phyloP scores from a whole-genome alignment of 2,329 filamentous ascomycete species.

The Aspergillus aculeatinus region DNA sequence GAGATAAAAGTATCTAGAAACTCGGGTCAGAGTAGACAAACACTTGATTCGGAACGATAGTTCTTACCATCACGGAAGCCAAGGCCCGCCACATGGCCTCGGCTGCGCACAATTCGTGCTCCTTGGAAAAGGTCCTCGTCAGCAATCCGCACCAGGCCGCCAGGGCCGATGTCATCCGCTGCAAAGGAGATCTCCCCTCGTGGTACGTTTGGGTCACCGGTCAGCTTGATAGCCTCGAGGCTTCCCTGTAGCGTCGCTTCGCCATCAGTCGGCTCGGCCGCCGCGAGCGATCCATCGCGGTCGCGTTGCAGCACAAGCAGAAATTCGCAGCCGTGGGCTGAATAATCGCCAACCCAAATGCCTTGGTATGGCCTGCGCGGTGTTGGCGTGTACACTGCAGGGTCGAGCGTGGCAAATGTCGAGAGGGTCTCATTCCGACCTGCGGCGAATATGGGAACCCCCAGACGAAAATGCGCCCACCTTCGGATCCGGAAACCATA shows the following conservation, averaged over 20 bases:
- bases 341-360: conserved; percentile 91
- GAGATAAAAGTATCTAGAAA: conserved; percentile 59
- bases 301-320: conserved; percentile 76
- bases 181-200: conserved; percentile 81
- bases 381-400: conserved; percentile 76
- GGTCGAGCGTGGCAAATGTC: conserved; percentile 72
- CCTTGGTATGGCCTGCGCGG: conserved; percentile 78
- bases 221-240: conserved; percentile 84
- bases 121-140: conserved; percentile 70
- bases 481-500: conserved; percentile 70
- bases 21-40: conserved; percentile 13
- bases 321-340: conserved; percentile 84
- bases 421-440: conserved; percentile 49
- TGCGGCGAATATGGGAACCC: conserved; percentile 41
- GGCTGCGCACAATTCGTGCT: conserved; percentile 68
- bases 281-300: conserved; percentile 41
- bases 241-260: conserved; percentile 61
- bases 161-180: conserved; percentile 70
- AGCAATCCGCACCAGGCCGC: conserved; percentile 63
- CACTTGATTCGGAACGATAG: not conserved
- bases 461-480: conserved; percentile 67
- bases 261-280: conserved; percentile 31
- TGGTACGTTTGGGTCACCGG: conserved; percentile 86
- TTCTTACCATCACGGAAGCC: conserved; percentile 70
- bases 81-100: conserved; percentile 72